Conservation (phyloP, 2,329 filamentous ascomycete genomes). For the Phialophora expanda region DNA sequence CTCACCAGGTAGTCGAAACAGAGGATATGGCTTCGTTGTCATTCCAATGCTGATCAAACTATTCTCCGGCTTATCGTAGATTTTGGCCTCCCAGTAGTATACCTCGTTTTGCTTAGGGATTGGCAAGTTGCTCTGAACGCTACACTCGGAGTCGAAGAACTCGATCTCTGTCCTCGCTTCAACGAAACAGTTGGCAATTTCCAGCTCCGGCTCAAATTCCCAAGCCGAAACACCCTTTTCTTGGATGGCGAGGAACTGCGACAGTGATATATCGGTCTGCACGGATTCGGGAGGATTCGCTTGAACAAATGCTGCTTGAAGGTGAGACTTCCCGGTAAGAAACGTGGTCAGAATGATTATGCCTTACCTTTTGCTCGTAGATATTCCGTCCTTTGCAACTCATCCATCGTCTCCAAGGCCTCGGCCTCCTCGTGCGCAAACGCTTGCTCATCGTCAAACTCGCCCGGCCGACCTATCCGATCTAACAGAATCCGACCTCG, state of each 20-base stretch:
- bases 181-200: conserved; percentile 98
- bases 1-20: conserved; percentile 91
- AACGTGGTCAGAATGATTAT: background rate
- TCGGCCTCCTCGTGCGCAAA: conserved; percentile 93
- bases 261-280: conserved; percentile 95
- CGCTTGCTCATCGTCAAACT: conserved; percentile 97
- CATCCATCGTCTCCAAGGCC: conserved; percentile 93
- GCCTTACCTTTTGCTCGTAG: conserved; percentile 86
- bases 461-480: conserved; percentile 87
- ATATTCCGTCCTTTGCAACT: conserved; percentile 87
- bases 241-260: conserved; percentile 96
- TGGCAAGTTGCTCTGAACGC: conserved; percentile 93
- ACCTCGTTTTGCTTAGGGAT: conserved; percentile 99
- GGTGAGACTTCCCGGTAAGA: conserved; percentile 30
- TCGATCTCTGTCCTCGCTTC: conserved; percentile 96
- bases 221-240: conserved; percentile 99
- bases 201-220: conserved; percentile 99
- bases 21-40: conserved; percentile 93
- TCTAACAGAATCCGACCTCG: conserved; percentile 91
- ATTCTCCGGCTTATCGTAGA: conserved; percentile 93
- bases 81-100: conserved; percentile 99
- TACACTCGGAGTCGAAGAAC: conserved; percentile 98
- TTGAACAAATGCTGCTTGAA: conserved; percentile 78
- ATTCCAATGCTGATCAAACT: conserved; percentile 90
- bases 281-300: conserved; percentile 93